Evolutionary conservation across 2,329 filamentous ascomycete genomes (phyloP).

Genomic region (Ophiostoma sp.): DNA sequence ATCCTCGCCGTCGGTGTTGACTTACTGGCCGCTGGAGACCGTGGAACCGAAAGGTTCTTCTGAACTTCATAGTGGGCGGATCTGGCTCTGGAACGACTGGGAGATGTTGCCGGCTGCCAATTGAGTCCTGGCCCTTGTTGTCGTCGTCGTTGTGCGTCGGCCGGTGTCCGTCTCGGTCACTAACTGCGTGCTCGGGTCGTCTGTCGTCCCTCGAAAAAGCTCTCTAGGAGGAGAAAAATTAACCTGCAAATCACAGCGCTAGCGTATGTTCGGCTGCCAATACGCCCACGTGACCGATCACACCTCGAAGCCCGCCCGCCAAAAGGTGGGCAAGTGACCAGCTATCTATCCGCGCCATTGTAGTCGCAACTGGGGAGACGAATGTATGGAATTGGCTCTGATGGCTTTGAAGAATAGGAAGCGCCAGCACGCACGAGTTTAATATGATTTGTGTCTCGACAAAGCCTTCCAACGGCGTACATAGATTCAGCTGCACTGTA

Average conservation of each 20-base stretch:
- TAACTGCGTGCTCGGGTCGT: constrained; percentile 7
- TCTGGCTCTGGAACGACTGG: neutral
- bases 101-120: constrained; percentile 4
- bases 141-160: constrained; percentile 2
- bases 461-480: neutral
- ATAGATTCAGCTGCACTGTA: neutral
- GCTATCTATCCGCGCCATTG: neutral
- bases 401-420: too few species aligned
- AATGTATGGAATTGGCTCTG: too few species aligned
- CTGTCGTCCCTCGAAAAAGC: constrained; percentile 18
- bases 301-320: neutral
- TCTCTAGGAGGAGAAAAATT: constrained; percentile 17
- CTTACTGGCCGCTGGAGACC: constrained; percentile 61
- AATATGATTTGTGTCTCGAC: neutral
- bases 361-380: neutral
- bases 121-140: constrained; percentile 11
- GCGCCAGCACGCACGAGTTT: too few species aligned
- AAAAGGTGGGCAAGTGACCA: neutral
- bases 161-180: neutral
- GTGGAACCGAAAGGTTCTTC: constrained; percentile 59
- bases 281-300: constrained; percentile 20
- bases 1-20: constrained; percentile 20
- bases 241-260: constrained; percentile 21
- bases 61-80: constrained; percentile 42
- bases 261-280: constrained; percentile 1